These are phyloP conservation scores for Beauveria asiatica DNA, from an alignment of 2,329 filamentous ascomycete genomes.

Conservation along the genomic window DNA sequence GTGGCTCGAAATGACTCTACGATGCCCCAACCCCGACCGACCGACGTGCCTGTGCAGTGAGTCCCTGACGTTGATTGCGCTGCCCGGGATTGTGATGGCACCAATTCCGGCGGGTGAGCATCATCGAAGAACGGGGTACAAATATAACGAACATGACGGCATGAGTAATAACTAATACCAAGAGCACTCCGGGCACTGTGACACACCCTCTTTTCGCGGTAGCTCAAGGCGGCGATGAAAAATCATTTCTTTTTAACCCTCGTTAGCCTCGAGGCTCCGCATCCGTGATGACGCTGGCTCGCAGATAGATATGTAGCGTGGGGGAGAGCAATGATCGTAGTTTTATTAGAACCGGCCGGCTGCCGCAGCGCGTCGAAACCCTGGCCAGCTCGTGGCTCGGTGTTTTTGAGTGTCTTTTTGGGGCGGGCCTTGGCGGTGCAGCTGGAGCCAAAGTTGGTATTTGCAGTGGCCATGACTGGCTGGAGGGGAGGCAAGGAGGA, in stretches of 20 bases:
- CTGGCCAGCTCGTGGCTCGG: neutral
- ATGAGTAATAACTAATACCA: neutral
- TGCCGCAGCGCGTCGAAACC: neutral
- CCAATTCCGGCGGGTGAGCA: slow-evolving; percentile 2
- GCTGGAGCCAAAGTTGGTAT: neutral
- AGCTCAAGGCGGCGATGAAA: neutral
- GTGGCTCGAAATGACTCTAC: neutral
- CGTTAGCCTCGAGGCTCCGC: neutral
- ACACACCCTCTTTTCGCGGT: neutral
- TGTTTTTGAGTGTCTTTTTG: neutral
- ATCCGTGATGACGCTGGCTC: slow-evolving; percentile 7
- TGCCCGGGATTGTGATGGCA: slow-evolving; percentile 1
- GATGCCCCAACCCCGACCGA: neutral
- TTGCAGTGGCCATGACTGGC: neutral
- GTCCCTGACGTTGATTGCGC: neutral
- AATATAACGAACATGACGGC: neutral
- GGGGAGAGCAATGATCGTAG: neutral
- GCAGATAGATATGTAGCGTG: neutral
- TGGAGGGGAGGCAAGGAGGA: neutral
- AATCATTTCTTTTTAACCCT: neutral
- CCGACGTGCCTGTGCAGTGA: neutral
- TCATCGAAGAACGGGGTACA: neutral
- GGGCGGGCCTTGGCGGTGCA: neutral
- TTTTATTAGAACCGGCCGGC: neutral
- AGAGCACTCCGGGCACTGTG: neutral